Base-by-base conservation (phyloP, 495 filamentous ascomycete genomes). In the Penicillium pulvis region DNA sequence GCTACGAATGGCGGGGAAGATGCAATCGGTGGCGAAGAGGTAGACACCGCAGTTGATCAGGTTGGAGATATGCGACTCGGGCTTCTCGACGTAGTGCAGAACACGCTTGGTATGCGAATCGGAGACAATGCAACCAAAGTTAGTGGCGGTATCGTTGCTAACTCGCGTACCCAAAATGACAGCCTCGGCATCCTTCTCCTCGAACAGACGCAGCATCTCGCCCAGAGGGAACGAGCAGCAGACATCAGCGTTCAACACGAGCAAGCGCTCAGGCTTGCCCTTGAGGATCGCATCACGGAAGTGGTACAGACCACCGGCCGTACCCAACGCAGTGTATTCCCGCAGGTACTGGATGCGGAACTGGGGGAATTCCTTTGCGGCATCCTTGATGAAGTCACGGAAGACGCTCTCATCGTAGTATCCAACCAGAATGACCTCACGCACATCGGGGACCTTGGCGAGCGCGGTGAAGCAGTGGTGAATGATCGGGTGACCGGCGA, bases 11-110 rank as follows among this genome's bases (percentile, higher is more conserved):
- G 91, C 89, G 44, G 94, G 92, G 85, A 99, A 98, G 73, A 99
- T 94, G 72, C 87, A 90, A 61, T 97, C 92, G 65, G 93, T 92
- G 24, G 88, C 81, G 76, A 99, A 99, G 50, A 99, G 88, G 75
- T 99, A 99, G 59, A 99, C 95, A 55, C 94, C 94, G 74, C 94
- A 98, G 82, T 99, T 99, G 83, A 99, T 99, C 50, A 99, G 82
- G 74, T 98, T 97, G 56, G 90, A 95, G 74, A 99, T 98, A 76
- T 97, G 90, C 48, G 90, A 94, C 74, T 99, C 94, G 58, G 94
- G 94, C 81, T 98, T 98, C 83, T 99, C 94, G 73, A 99, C 94
- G 77, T 99, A 99, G 80, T 99, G 94, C 46, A 97, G 87, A 48
- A 99, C 94, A 50, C 93, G 91, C 73, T 93, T 92, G 67, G 91